Base-by-base conservation (phyloP, 306 rosid genomes). In the Cucumis melo region DNA sequence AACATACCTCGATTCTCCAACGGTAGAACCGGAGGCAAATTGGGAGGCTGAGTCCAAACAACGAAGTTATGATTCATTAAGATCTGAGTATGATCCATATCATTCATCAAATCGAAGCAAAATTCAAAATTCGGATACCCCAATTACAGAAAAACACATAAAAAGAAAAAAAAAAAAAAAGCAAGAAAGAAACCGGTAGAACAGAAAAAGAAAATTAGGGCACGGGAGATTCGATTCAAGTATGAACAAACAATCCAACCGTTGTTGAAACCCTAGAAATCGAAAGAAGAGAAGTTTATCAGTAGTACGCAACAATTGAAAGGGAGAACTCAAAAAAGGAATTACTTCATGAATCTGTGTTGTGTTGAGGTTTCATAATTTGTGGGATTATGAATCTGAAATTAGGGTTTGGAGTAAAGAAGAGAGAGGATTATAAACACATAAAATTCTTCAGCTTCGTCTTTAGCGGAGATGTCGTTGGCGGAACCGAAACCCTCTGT, bases 11-110 rank as follows among this genome's bases (percentile, higher is more conserved):
- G 53, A 57, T 78, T 81, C 58, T 77, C 75, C 19, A 76, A 80
- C 29, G 76, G 81, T 3, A 70, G 60, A 75, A 75, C 23, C 5
- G 80, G 77, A 13, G 77, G 81, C 21, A 23, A 78, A 20, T 10
- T 75, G 13, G 74, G 81, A 5, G 85, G 73, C 83, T 71, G 76
- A 71, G 7, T 24, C 76, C 88, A 87, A 77, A 75, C 78, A 42
- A 75, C 67, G 56, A 57, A 67, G 81, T 87, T 87, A 74, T 58
- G 82, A 38, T 83, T 80, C 20, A 75, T 81, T 44, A 83, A 77
- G 85, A 83, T 80, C 84, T 81, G 87, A 59, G 80, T 54, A 41
- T 78, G 85, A 41, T 48, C 78, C 80, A 78, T 85, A 19, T 74
- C 83, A 80, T 80, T 81, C 86, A 81, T 80, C 75, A 2, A 68